A percentile compares a stretch with the other conserved stretches of the same genome.
Evolutionary conservation across 208 protist genomes (phyloP).

Genomic region (Leishmania lainsoni): DNA sequence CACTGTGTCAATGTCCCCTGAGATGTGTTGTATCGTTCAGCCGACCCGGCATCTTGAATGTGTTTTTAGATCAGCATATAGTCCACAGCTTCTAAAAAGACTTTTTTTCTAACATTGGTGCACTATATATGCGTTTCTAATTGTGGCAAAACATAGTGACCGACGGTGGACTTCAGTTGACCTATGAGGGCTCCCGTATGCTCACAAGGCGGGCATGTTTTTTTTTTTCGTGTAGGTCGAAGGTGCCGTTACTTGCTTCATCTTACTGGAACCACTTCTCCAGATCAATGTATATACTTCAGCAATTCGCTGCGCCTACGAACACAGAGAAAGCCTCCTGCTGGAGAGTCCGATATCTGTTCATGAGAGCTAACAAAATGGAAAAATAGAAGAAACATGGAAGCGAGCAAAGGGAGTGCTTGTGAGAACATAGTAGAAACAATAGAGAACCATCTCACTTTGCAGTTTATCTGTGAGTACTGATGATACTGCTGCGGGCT

Average conservation of each 20-base stretch:
- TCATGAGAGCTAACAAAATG: neutral
- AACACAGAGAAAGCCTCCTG: neutral
- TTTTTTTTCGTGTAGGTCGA: neutral
- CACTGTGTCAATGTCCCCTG: neutral
- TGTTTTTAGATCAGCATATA: neutral
- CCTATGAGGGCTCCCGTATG: neutral
- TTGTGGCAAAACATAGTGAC: neutral
- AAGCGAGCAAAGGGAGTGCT: neutral
- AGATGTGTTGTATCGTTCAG: neutral
- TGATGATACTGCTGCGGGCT: neutral
- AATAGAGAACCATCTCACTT: neutral
- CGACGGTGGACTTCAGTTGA: neutral
- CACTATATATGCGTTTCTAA: neutral
- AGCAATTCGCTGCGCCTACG: neutral
- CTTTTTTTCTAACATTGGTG: neutral
- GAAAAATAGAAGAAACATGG: neutral
- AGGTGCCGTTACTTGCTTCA: neutral
- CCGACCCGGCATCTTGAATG: neutral
- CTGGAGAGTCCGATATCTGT: neutral
- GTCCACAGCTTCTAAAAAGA: neutral
- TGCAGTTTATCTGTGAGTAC: neutral
- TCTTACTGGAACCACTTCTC: neutral
- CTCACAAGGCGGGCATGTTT: neutral
- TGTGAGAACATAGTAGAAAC: neutral
- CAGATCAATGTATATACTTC: neutral